Evolutionary conservation across 495 filamentous ascomycete genomes (phyloP).

Genomic region (Parathielavia appendiculata): DNA sequence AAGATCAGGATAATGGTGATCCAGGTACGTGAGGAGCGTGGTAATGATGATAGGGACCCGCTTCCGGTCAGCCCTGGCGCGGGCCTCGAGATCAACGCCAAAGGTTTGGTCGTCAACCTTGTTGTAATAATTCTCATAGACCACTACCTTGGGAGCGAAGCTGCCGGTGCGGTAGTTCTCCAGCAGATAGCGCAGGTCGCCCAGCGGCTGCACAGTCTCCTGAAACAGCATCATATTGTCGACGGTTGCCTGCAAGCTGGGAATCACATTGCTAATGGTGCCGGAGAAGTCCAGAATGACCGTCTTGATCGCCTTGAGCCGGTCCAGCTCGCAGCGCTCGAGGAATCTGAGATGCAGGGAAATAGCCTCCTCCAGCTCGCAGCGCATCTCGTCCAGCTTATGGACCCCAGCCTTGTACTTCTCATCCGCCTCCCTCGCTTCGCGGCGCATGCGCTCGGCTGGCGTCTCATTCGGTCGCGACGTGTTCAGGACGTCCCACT

Average conservation of each 20-base stretch:
- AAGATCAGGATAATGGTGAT: constrained; percentile 94
- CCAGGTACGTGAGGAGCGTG: constrained; percentile 85
- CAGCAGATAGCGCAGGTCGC: constrained; percentile 90
- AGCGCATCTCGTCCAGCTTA: constrained; percentile 83
- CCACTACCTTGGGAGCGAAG: constrained; percentile 84
- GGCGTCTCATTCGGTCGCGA: constrained; percentile 84
- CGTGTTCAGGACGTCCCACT: constrained; percentile 88
- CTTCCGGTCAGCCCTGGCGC: constrained; percentile 89
- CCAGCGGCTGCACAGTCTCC: constrained; percentile 89
- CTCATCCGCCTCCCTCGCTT: constrained; percentile 87
- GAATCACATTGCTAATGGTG: constrained; percentile 96
- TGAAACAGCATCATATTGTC: constrained; percentile 99
- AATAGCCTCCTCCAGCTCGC: constrained; percentile 90
- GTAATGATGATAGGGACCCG: constrained; percentile 92
- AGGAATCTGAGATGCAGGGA: constrained; percentile 89
- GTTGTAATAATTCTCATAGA: constrained; percentile 99
- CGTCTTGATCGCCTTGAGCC: constrained; percentile 95
- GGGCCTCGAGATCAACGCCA: constrained; percentile 91
- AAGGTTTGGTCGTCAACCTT: constrained; percentile 97
- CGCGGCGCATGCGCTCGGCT: constrained; percentile 75
- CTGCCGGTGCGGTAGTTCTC: constrained; percentile 95
- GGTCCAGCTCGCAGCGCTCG: constrained; percentile 94
- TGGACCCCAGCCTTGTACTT: constrained; percentile 81
- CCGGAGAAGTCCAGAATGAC: constrained; percentile 97
- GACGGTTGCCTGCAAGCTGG: constrained; percentile 86